These are phyloP conservation scores for Zizania latifolia DNA, from an alignment of 176 grass and related monocot species.

Conservation along the genomic window DNA sequence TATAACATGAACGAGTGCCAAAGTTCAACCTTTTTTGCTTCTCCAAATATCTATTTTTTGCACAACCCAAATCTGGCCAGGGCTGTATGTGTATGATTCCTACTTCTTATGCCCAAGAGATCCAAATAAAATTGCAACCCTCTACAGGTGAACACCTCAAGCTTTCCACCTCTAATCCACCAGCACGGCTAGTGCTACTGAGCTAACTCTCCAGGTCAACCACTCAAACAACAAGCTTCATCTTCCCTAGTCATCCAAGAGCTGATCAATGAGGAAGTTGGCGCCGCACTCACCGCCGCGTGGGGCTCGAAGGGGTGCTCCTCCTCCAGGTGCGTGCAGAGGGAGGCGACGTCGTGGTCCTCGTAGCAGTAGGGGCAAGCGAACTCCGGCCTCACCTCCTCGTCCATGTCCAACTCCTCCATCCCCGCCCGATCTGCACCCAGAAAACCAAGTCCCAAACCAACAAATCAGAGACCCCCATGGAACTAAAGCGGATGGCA, in stretches of 20 bases:
- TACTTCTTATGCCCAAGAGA: background rate
- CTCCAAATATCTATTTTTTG: background rate
- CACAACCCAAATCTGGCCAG: background rate
- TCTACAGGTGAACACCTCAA: slow-evolving; percentile 11
- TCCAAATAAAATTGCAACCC: background rate
- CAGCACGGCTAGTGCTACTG: background rate
- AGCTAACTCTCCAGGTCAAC: background rate
- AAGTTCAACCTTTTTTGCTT: background rate
- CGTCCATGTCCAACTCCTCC: slow-evolving; percentile 81
- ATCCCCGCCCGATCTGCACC: slow-evolving; percentile 58
- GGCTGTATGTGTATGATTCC: background rate
- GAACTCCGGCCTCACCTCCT: slow-evolving; percentile 69
- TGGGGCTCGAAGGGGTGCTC: slow-evolving; percentile 83
- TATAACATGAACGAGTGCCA: background rate
- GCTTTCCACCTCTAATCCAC: background rate
- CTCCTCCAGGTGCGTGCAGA: slow-evolving; percentile 84
- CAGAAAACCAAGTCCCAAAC: background rate
- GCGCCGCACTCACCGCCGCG: slow-evolving; percentile 42
- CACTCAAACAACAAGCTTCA: background rate
- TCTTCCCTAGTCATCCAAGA: background rate
- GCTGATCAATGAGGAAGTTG: background rate
- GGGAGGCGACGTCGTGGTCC: slow-evolving; percentile 76
- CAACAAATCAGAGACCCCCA: background rate
- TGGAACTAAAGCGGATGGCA: too few species aligned
- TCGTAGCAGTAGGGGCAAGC: slow-evolving; percentile 98